These are phyloP conservation scores for Albugo candida DNA, from an alignment of 352 stramenopile genomes.

Conservation along the genomic window DNA sequence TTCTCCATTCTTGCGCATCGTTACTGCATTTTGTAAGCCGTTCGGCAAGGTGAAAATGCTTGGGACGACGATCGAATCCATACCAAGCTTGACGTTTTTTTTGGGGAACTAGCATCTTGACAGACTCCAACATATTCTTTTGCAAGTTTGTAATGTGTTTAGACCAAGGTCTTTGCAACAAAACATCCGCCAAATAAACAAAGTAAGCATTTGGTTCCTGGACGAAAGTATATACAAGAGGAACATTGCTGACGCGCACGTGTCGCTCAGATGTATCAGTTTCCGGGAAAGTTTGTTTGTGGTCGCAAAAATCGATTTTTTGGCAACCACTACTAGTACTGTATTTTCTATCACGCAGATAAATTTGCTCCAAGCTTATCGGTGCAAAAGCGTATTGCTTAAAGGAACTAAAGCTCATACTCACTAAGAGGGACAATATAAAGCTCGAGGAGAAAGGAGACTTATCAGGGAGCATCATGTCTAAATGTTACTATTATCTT, in stretches of 20 bases:
- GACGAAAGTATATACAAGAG: constrained; percentile 33
- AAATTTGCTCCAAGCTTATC: no score
- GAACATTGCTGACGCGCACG: constrained; percentile 63
- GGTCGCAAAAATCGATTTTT: no score
- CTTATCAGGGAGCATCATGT: no score
- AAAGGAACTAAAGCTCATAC: no score
- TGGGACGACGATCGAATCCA: constrained; percentile 83
- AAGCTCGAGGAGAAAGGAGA: no score
- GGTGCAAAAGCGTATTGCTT: no score
- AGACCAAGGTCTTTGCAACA: constrained; percentile 94
- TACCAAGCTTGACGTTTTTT: constrained; percentile 92
- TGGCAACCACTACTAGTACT: no score
- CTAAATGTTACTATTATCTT: no score
- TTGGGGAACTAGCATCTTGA: constrained; percentile 89
- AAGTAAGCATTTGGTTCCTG: constrained; percentile 75
- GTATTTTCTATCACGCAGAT: no score
- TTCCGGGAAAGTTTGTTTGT: no score
- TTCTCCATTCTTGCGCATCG: constrained; percentile 93
- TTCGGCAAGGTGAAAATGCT: constrained; percentile 91
- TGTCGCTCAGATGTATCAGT: no score
- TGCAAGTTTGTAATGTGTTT: constrained; percentile 90
- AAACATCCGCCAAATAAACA: constrained; percentile 93
- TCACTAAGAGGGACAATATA: no score
- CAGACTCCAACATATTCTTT: constrained; percentile 87
- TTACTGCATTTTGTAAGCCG: constrained; percentile 86